phyloP scores from a whole-genome alignment of 2,329 filamentous ascomycete genomes.

The Xylaria sp. region DNA sequence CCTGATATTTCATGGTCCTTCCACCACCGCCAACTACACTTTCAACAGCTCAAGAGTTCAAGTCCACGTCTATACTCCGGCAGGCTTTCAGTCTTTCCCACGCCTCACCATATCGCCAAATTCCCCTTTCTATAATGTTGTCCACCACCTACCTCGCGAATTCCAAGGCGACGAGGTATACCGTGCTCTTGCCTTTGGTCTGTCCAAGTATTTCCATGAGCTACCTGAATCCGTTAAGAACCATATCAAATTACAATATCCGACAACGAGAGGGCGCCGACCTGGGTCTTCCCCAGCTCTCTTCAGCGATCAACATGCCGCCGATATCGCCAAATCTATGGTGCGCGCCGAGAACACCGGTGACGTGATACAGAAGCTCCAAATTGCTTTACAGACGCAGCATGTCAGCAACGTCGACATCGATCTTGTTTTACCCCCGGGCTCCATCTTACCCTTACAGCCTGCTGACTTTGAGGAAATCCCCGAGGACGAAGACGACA shows the following conservation, averaged over 20 bases:
- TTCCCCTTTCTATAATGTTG: conserved; percentile 89
- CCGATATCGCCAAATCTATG: conserved; percentile 88
- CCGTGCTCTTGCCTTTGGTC: conserved; percentile 88
- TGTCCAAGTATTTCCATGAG: conserved; percentile 95
- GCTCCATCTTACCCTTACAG: conserved; percentile 75
- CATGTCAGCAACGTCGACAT: conserved; percentile 86
- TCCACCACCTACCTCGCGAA: conserved; percentile 89
- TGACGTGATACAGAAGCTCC: conserved; percentile 78
- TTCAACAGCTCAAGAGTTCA: conserved; percentile 94
- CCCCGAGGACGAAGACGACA: conserved; percentile 72
- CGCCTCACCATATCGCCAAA: conserved; percentile 93
- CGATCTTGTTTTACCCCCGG: conserved; percentile 85
- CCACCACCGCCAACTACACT: conserved; percentile 87
- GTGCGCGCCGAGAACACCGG: conserved; percentile 79
- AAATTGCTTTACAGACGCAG: conserved; percentile 81
- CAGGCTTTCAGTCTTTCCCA: conserved; percentile 88
- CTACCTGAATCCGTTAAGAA: conserved; percentile 80
- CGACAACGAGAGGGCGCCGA: conserved; percentile 63
- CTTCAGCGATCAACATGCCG: conserved; percentile 93
- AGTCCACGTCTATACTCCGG: conserved; percentile 89
- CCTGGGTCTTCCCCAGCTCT: conserved; percentile 74
- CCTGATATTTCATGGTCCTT: conserved; percentile 91
- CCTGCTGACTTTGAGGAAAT: conserved; percentile 69
- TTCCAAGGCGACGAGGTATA: conserved; percentile 96
- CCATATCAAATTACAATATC: conserved; percentile 70